Conservation (phyloP, 164 flowering plant species). For the Chimonanthus salicifolius region DNA sequence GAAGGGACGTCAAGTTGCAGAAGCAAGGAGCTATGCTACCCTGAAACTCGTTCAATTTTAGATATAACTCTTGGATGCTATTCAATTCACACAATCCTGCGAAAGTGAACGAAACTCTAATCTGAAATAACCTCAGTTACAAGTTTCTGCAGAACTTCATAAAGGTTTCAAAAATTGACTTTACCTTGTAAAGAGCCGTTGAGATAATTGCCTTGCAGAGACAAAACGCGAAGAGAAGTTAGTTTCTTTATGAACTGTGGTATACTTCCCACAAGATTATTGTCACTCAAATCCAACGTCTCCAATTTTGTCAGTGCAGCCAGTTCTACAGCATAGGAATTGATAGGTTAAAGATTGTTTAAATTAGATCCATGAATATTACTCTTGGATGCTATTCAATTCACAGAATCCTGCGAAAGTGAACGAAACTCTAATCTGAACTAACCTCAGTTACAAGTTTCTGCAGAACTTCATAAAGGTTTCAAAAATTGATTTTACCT, state of each 20-base stretch:
- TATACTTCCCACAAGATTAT: neutral
- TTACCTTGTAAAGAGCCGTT: constrained; percentile 13
- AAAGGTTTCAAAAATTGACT: neutral
- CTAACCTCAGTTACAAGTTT: neutral
- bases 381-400: constrained; percentile 5
- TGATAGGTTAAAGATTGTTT: neutral
- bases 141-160: neutral
- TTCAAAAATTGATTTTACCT: constrained; percentile 3
- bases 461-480: neutral
- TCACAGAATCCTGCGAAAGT: constrained; percentile 2
- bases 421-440: neutral
- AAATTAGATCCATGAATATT: too few species aligned
- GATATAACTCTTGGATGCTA: constrained; percentile 6
- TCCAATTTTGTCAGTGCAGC: constrained; percentile 1
- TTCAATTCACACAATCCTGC: constrained; percentile 7
- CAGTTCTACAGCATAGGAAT: neutral
- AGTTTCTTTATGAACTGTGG: neutral
- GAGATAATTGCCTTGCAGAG: neutral
- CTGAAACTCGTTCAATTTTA: neutral
- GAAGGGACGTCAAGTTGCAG: constrained; percentile 1
- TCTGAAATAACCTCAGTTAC: neutral
- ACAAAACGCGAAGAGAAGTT: constrained; percentile 5
- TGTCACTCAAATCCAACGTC: constrained; percentile 9
- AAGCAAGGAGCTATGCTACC: constrained; percentile 11
- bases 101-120: neutral